Evolutionary conservation across 257 asterid species (phyloP), one percentile per base, ranked within the genome.

Genomic region (Ophiorrhiza pumila): DNA sequence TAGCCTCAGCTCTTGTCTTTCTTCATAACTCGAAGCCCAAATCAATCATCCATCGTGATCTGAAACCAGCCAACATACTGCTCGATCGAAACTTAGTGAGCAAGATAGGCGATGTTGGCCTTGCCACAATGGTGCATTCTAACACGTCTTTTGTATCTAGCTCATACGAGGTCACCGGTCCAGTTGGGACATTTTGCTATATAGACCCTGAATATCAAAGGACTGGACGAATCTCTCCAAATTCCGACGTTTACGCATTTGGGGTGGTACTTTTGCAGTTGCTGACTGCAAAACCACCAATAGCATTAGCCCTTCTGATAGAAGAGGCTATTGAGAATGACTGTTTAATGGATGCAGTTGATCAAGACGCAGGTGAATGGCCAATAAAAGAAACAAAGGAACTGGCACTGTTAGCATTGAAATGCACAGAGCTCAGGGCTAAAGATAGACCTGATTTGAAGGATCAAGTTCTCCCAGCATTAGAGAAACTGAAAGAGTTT

Each of bases 121-220:
- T 93, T 41, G 82, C 96, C 29, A 87, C 86, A 17, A 73, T 86
- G 87, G 71, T 91, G 61, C 79, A 78, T 63, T 75, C 64, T 0
- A 91, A 86, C 20, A 12, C 23, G 29, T 58, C 89, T 23, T 65
- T 83, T 15, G 31, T 69, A 59, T 81, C 89, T 23, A 25, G 80
- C 23, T 75, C 72, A 0, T 76, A 59, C 73, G 85, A 81, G 75
- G 87, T 83, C 74, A 85, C 89, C 0, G 75, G 82, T 47, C 87
- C 81, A 11, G 94, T 84, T 57, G 98, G 98, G 23, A 89, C 96
- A 3, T 74, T 91, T 22, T 89, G 91, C 82, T 93, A 89, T 57
- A 93, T 91, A 3, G 98, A 93, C 43, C 97, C 98, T 0, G 98
- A 93, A 84, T 93, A 93, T 73, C 97, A 89, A 77, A 78, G 98